Evolutionary conservation across 805 yeast genomes (phyloP), one percentile per base, ranked within the genome.

Genomic region (Debaryomyces tyrocola): DNA sequence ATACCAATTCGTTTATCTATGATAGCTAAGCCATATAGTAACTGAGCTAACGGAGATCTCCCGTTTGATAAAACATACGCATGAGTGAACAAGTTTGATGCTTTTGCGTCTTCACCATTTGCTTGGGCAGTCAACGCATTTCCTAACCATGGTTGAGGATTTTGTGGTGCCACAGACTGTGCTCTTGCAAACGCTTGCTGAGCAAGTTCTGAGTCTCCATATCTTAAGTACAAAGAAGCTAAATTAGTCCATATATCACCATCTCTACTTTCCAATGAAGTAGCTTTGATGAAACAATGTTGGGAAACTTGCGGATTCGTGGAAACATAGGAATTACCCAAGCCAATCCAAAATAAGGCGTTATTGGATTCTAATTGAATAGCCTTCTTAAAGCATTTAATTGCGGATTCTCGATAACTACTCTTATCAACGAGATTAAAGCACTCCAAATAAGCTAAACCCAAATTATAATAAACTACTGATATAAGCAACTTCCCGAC

Each of bases 251-350:
- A 94, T 4, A 84, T 77, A 14, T 69, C 68, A 3, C 85, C 79
- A 46, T 87, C 87, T 44, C 80, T 79, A 6, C 87, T 79, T 40
- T 87, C 84, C 34, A 90, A 65, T 0, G 87, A 75, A 2, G 84
- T 67, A 0, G 97, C 91, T 51, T 88, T 85, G 55, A 94, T 87
- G 56, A 87, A 89, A 62, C 97, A 90, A 67, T 94, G 99, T 65
- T 94, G 99, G 0, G 97, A 74, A 6, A 89, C 86, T 40, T 79
- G 77, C 0, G 92, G 84, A 52, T 82, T 86, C 4, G 73, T 64
- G 3, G 80, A 67, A 45, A 84, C 75, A 6, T 89, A 80, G 0
- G 90, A 86, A 46, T 85, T 77, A 11, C 98, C 99, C 24, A 92
- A 71, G 0, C 87, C 84, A 44, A 80, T 73, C 99, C 99, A 94